Conservation (phyloP, 768 basidiomycete genomes). For the Filobasidium wieringae region DNA sequence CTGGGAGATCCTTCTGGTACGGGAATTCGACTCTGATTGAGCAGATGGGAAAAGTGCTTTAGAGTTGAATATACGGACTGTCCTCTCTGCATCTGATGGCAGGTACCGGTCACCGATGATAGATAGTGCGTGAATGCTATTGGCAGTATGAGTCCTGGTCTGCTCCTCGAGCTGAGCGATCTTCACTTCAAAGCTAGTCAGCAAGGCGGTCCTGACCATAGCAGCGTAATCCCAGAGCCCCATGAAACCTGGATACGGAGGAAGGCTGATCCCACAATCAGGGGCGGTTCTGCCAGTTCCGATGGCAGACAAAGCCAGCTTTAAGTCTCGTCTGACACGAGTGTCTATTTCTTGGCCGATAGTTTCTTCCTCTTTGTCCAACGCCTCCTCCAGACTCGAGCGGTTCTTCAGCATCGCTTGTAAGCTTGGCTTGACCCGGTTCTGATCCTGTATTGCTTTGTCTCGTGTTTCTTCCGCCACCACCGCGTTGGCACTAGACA, state of each 20-base stretch:
- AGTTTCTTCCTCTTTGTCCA: constrained; percentile 69
- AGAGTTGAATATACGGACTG: constrained; percentile 79
- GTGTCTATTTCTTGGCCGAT: constrained; percentile 49
- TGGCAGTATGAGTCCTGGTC: constrained; percentile 55
- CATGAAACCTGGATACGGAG: constrained; percentile 70
- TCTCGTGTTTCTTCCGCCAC: constrained; percentile 70
- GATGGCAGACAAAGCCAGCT: constrained; percentile 61
- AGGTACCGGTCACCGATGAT: constrained; percentile 65
- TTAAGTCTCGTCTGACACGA: constrained; percentile 52
- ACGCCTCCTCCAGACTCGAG: constrained; percentile 62
- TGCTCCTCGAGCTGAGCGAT: constrained; percentile 72
- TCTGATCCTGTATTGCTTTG: constrained; percentile 58
- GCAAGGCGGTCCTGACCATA: constrained; percentile 63
- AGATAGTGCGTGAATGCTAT: constrained; percentile 56
- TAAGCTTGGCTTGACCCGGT: constrained; percentile 61
- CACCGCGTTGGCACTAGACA: constrained; percentile 72
- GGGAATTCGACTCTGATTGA: constrained; percentile 37
- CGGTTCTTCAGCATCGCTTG: constrained; percentile 71
- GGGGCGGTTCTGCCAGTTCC: constrained; percentile 49
- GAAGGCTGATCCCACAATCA: constrained; percentile 42
- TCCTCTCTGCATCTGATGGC: constrained; percentile 61
- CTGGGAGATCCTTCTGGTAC: constrained; percentile 18
- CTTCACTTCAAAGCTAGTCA: constrained; percentile 68
- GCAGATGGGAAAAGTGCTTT: constrained; percentile 81
- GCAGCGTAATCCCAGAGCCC: constrained; percentile 74